Evolutionary conservation across 495 filamentous ascomycete species (phyloP), one percentile per base, ranked within the genome.

Genomic region (Tetracladium setigerum): DNA sequence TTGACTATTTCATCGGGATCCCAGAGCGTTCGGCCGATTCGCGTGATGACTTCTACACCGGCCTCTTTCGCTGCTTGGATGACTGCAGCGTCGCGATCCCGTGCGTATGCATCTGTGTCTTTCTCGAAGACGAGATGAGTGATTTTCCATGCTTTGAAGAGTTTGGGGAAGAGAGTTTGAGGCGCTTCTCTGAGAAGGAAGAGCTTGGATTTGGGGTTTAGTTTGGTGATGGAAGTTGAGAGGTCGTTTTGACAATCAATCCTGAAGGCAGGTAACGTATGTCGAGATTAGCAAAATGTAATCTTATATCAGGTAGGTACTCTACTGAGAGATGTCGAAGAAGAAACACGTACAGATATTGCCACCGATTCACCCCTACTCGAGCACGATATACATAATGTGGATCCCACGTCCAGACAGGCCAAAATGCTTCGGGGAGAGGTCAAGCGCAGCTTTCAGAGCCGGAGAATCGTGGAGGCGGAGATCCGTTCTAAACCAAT

Each of bases 401-500:
- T 34, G 80, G 81, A 56, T 84, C 80, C 80, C 83, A 86, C 16
- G 77, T 83, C 71, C 78, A 84, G 30, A 86, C 63, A 6, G 80
- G 80, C 60, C 79, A 86, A 7, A 86, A 68, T 11, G 67, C 68
- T 33, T 72, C 68, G 0, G 83, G 12, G 81, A 69, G 12, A 87
- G 63, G 44, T 76, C 73, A 9, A 86, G 65, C 3, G 83, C 81
- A 5, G 78, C 79, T 53, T 76, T 70, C 13, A 87, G 61, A 5
- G 82, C 81, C 8, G 82, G 81, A 4, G 81, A 84, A 56, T 87
- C 83, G 55, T 87, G 83, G 2, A 86, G 71, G 14, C 83, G 76
- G 9, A 87, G 67, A 58, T 87, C 83, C 10, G 83, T 86, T 44
- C 83, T 74, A 50, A 84, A 84, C 83, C 83, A 86, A 59, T 83